Evolutionary conservation across 2,329 filamentous ascomycete genomes (phyloP), one percentile per base, ranked within the genome.

Genomic region (Teratosphaeria nubilosa): DNA sequence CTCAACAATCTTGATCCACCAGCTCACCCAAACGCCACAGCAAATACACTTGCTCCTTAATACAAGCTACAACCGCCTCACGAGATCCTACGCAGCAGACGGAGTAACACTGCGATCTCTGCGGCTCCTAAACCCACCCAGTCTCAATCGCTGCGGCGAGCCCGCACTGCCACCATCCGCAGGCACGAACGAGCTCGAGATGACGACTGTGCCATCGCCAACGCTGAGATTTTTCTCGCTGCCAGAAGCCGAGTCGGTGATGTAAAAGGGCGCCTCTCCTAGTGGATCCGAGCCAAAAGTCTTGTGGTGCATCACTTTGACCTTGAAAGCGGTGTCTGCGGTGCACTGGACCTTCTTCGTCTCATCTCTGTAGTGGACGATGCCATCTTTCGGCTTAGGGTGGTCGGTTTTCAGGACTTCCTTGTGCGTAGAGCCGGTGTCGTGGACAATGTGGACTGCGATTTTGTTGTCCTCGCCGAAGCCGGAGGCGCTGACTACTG

Each of bases 391-490:
- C 0, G 86, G 81, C 73, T 96, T 96, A 76, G 88, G 83, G 63
- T 94, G 87, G 72, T 96, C 95, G 24, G 91, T 96, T 78, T 97
- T 96, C 76, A 91, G 86, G 52, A 99, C 78, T 52, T 87, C 83
- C 76, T 94, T 96, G 54, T 74, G 78, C 54, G 80, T 82, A 74
- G 87, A 91, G 53, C 84, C 75, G 2, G 63, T 56, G 48, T 72
- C 69, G 53, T 71, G 70, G 48, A 66, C 57, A 22, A 73, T 56
- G 56, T 67, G 66, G 22, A 73, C 66, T 56, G 73, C 69, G 14
- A 73, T 63, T 56, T 73, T 72, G 16, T 63, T 66, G 51, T 71
- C 69, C n/a, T 63, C 63, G n/a, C 68, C 87, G 73, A 86, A 99
- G 32, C 88, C 90, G 2, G 82, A 79, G 0, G 91, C 90, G 3